These are phyloP conservation scores for Nidularia pulvinata DNA, from an alignment of 768 basidiomycete genomes.

Conservation along the genomic window DNA sequence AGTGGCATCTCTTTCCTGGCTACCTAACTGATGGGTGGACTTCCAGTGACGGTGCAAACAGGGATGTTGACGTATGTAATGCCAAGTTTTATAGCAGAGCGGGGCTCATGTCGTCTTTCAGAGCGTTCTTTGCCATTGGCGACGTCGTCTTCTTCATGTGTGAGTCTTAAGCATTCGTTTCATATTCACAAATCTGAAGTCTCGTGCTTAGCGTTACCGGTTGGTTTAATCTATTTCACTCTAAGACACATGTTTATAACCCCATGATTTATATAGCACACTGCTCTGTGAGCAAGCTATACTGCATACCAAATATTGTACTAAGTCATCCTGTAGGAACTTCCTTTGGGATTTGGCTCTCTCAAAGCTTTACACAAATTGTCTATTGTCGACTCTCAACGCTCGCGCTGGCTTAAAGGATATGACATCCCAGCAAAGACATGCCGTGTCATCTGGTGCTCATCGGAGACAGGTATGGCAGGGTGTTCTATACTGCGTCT, in stretches of 20 bases:
- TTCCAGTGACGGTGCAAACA: constrained; percentile 39
- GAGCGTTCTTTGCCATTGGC: constrained; percentile 36
- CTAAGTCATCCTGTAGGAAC: constrained; percentile 23
- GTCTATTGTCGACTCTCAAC: constrained; percentile 47
- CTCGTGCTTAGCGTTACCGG: constrained; percentile 26
- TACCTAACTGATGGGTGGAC: constrained; percentile 4
- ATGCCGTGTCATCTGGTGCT: constrained; percentile 16
- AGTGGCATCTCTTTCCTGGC: not conserved
- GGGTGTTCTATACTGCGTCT: too few relatives aligned
- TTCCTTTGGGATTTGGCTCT: constrained; percentile 50
- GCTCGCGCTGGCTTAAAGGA: constrained; percentile 33
- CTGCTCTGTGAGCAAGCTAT: constrained; percentile 32
- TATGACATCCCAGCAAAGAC: constrained; percentile 16
- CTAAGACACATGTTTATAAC: not conserved
- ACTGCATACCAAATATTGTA: not conserved
- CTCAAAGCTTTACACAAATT: constrained; percentile 47
- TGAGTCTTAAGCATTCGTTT: constrained; percentile 12
- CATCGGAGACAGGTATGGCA: constrained; percentile 10
- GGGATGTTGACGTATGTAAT: constrained; percentile 33
- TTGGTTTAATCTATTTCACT: constrained; percentile 9
- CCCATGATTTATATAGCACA: constrained; percentile 24
- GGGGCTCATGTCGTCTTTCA: constrained; percentile 5
- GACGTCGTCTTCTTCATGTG: constrained; percentile 46
- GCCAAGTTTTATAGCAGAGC: not conserved
- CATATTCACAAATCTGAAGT: too few relatives aligned